Conservation (phyloP, 2,329 filamentous ascomycete genomes). For the Colletotrichum tofieldiae region DNA sequence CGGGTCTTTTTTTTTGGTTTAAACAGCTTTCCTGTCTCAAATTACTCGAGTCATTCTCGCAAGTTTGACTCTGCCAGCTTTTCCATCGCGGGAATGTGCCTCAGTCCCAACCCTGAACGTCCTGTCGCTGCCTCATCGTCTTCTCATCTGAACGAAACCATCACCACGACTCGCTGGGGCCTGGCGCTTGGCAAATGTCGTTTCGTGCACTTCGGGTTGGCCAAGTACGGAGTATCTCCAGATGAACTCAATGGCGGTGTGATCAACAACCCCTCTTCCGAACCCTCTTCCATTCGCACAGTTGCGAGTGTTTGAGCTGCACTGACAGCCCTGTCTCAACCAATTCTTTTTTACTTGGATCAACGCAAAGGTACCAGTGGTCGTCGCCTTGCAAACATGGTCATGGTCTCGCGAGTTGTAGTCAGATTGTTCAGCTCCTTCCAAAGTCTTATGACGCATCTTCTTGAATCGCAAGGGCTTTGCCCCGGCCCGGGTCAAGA, state of each 20-base stretch:
- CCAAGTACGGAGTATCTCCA: not conserved
- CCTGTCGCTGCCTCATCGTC: not conserved
- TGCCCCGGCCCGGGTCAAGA: conserved; percentile 12
- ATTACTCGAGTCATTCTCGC: not conserved
- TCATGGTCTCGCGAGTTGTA: too few relatives aligned
- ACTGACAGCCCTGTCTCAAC: not conserved
- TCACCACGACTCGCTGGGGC: not conserved
- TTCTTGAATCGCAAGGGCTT: not conserved
- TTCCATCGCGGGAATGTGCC: too few relatives aligned
- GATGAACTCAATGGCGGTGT: not conserved
- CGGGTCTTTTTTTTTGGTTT: not conserved
- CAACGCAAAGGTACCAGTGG: not conserved
- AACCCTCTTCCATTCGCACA: not conserved
- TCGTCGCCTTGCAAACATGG: not conserved
- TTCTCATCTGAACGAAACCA: not conserved
- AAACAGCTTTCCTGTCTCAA: too few relatives aligned
- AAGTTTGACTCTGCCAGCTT: too few relatives aligned
- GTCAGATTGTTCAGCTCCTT: not conserved
- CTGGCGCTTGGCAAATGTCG: conserved; percentile 2
- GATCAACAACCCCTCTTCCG: not conserved
- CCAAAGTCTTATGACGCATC: not conserved
- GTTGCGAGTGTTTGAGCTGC: not conserved
- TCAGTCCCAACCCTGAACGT: too few relatives aligned
- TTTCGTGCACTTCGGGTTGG: not conserved
- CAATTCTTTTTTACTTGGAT: not conserved